Percentiles rank a stretch among this genome's conserved stretches.
These are phyloP conservation scores for Trichomonas gallinae DNA, from an alignment of 208 protist genomes.

Conservation along the genomic window DNA sequence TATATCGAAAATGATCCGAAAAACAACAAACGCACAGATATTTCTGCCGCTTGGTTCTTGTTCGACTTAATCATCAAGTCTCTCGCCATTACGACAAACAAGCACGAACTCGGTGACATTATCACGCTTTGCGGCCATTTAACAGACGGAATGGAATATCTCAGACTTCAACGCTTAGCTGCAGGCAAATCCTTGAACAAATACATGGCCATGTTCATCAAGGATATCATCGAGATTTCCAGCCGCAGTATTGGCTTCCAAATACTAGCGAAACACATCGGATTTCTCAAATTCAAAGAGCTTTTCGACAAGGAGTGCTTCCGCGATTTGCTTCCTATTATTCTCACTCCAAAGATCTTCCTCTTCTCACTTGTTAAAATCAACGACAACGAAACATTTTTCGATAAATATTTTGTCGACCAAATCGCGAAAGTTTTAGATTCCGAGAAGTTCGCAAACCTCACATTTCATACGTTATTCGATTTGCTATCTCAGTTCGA, in stretches of 20 bases:
- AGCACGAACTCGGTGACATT: background rate
- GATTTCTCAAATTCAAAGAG: background rate
- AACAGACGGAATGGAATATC: background rate
- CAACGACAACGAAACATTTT: background rate
- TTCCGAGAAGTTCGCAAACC: background rate
- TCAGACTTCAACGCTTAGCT: background rate
- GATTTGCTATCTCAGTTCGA: background rate
- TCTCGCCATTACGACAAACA: background rate
- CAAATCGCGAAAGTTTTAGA: background rate
- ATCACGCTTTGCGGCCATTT: background rate
- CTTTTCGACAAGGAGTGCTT: background rate
- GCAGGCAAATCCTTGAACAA: background rate
- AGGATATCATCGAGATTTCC: background rate
- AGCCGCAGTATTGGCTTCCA: background rate
- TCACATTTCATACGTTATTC: background rate
- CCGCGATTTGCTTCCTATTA: background rate
- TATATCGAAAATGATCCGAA: background rate
- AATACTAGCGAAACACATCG: background rate
- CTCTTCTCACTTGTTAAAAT: too few relatives aligned
- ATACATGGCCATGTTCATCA: background rate
- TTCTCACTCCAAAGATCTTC: background rate
- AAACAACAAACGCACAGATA: background rate
- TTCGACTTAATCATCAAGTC: background rate
- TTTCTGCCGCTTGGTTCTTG: background rate
- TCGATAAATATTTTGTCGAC: background rate